Evolutionary conservation across 345 rosid species (phyloP), one percentile per base, ranked within the genome.

Genomic region (Dipteronia dyeriana): DNA sequence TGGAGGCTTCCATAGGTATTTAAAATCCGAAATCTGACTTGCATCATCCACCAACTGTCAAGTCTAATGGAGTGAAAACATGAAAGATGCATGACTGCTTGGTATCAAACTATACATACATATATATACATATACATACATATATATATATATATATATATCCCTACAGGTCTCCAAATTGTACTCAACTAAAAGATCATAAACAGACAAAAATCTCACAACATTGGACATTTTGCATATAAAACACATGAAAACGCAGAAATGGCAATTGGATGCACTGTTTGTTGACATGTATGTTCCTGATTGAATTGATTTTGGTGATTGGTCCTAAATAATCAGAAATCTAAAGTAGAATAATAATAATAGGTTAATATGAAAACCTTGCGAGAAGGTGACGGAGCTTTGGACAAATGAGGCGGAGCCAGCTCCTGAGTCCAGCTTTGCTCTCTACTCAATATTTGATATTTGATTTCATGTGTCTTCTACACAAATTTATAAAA

Each of bases 11-110:
- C 98, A 94, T 59, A 96, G 89, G 88, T 82, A 86, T 43, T 80
- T 81, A 6, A 82, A 80, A 77, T 88, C 86, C 70, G 76, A 65
- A 79, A 53, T 83, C 80, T 79, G 82, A 71, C 76, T 85, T 22
- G 83, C 78, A 49, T 81, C 86, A 80, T 80, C 86, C 88, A 88
- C 85, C 89, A 88, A 90, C 98, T 94, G 98, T 93, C 93, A 88
- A 89, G 80, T 91, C 92, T 90, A 91, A 92, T 82, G 84, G 89
- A 84, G 97, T 89, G 89, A 90, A 91, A 86, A 88, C 88, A 85
- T 84, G 90, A 84, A 89, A 88, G 89, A 88, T 73, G 84, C 91
- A 88, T 87, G 93, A 91, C 87, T 88, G 77, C 77, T 82, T 66
- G 79, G 85, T 60, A 77, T 80, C 43, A 79, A 79, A 57, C 5